Evolutionary conservation across 1,284 basidiomycete genomes (phyloP), one percentile per base, ranked within the genome.

Genomic region (Baeospora myosura): DNA sequence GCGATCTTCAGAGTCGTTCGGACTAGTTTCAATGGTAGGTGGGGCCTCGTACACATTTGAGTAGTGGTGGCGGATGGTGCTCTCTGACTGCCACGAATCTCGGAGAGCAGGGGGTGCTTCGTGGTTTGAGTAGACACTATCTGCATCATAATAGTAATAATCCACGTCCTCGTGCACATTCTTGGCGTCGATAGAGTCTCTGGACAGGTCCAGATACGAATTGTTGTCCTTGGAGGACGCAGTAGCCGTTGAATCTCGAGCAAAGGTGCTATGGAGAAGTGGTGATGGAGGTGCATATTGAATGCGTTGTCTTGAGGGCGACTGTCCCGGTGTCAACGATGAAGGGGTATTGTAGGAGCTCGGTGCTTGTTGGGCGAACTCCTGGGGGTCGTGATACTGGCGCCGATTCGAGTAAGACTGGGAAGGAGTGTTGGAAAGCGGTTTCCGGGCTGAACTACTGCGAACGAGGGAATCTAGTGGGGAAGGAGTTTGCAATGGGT

Each of bases 191-290:
- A 61, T 44, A n/a, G 59, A 64, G 20, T 55, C 47, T 44, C 57
- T 46, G 3, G 49, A 33, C 3, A 46, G 47, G 45, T 55, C 42
- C 6, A 59, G 43, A 43, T 61, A 61, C 11, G 62, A 64, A 31
- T 56, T 61, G 40, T 62, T 58, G 41, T 57, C 60, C 29, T 61
- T 63, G 18, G 67, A 64, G 17, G 60, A 64, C 12, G 33, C 21
- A 11, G 33, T 17, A n/a, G 68, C 60, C 17, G 75, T 78, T 20
- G 79, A 81, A 46, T 63, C 61, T 16, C 78, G 69, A 10, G 62
- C 53, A 59, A 85, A 84, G 46, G 62, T 65, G 20, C 78, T 72
- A 52, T 85, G 81, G 23, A 85, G 57, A 38, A 84, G 59, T 12
- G 81, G 81, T 1, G 76, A 82, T 11, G 63, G 59, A 1, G 71